These are phyloP conservation scores for Plantago elongata DNA, from an alignment of 257 asterid genomes.

Conservation along the genomic window DNA sequence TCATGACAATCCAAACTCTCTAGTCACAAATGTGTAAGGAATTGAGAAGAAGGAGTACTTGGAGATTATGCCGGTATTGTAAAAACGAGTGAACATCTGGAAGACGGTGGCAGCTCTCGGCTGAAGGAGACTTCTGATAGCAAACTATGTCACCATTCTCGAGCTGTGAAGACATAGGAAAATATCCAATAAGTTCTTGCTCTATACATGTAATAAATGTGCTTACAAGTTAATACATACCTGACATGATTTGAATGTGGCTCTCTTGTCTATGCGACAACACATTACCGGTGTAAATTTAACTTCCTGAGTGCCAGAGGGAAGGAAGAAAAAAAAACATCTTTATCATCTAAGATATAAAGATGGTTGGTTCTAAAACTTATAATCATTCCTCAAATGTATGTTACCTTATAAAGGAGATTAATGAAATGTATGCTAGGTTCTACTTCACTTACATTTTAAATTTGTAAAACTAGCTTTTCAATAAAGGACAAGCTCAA, in stretches of 20 bases:
- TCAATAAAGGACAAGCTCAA: slow-evolving; percentile 5
- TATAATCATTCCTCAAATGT: slow-evolving; percentile 3
- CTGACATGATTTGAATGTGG: slow-evolving; percentile 38
- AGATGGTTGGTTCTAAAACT: neutral
- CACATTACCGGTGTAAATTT: slow-evolving; percentile 48
- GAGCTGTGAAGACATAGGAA: slow-evolving; percentile 31
- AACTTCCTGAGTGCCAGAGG: slow-evolving; percentile 40
- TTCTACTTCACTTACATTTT: slow-evolving; percentile 14
- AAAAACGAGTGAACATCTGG: slow-evolving; percentile 49
- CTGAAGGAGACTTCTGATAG: slow-evolving; percentile 39
- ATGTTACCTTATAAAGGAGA: neutral
- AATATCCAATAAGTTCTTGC: slow-evolving; percentile 14
- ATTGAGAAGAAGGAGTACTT: slow-evolving; percentile 21
- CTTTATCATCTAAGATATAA: neutral
- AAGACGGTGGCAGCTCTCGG: slow-evolving; percentile 30
- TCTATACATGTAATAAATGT: slow-evolving; percentile 6
- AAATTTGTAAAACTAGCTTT: slow-evolving; percentile 10
- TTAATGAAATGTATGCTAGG: neutral
- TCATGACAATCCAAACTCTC: no score
- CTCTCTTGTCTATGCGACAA: slow-evolving; percentile 37
- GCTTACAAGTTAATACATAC: slow-evolving; percentile 24
- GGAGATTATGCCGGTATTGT: slow-evolving; percentile 44
- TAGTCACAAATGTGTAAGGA: no score
- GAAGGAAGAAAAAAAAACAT: slow-evolving; percentile 13
- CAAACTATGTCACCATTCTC: slow-evolving; percentile 56